Evolutionary conservation across 371 early-diverging fungal genomes (phyloP), one percentile per base, ranked within the genome.

Genomic region (Circinella minor): DNA sequence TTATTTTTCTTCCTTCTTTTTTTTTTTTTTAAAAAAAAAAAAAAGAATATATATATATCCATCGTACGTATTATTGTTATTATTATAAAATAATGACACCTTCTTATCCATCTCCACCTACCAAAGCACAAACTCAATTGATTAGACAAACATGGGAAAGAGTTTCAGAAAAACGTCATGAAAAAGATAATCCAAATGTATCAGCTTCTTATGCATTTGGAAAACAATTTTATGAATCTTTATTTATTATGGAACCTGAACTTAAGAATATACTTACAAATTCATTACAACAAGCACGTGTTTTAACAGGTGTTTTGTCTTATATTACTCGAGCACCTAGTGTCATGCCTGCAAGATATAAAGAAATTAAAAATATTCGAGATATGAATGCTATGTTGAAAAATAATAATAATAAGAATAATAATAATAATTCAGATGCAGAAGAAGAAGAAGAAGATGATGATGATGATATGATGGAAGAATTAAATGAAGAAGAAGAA

Each of bases 131-230:
- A 54, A 76, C 81, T 51, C 78, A 76, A 36, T 57, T 83, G 1
- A 76, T 83, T 1, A 75, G 81, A 13, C 66, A 34, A 4, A 79
- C 77, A 27, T 83, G 84, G 84, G 76, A 80, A 51, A 60, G 72
- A 20, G 81, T 83, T 6, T 71, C 80, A 9, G 70, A 83, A 34
- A 74, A 68, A 17, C 71, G 80, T 20, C 73, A 68, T 17, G 54
- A 66, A 2, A 55, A 65, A 37, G 84, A 83, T 27, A 76, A 79
- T 15, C 54, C 49, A 9, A 75, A 69, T 36, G 66, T 83, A 3
- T 83, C 84, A 8, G 68, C 84, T 9, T 69, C 84, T 0, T 78
- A 81, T 63, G 84, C 84, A 0, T 83, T 83, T 71, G 81, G 81
- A 0, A 55, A 80, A n/a, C 75, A 75, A 2, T 81, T 83, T 51